Conservation (phyloP, 2,329 filamentous ascomycete species). For the Aureobasidium mangrovei region DNA sequence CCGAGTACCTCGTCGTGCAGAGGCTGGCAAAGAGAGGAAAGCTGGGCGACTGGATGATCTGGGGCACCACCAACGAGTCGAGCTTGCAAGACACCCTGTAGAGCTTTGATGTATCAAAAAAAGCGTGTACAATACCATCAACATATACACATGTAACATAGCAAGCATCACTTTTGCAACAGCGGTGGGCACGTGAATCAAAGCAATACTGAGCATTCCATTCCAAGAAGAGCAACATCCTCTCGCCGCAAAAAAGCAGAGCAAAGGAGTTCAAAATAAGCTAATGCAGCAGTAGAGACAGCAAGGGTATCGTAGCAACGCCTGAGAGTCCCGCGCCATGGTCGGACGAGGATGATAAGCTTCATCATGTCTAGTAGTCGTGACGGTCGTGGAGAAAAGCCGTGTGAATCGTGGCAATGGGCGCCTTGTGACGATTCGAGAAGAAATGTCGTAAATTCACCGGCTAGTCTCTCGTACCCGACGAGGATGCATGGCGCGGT, state of each 20-base stretch:
- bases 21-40: slow-evolving; percentile 34
- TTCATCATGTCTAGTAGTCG: slow-evolving; percentile 6
- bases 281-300: slow-evolving; percentile 9
- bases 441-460: slow-evolving; percentile 12
- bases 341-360: neutral
- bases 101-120: neutral
- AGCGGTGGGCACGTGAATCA: neutral
- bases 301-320: slow-evolving; percentile 7
- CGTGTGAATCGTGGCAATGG: slow-evolving; percentile 12
- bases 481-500: slow-evolving; percentile 23
- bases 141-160: neutral
- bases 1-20: slow-evolving; percentile 45
- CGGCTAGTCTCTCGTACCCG: slow-evolving; percentile 17
- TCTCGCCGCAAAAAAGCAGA: neutral
- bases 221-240: neutral
- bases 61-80: slow-evolving; percentile 40
- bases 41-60: slow-evolving; percentile 40
- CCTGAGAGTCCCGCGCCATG: slow-evolving; percentile 1
- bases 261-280: slow-evolving; percentile 2
- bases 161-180: neutral
- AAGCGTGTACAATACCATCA: neutral
- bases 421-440: slow-evolving; percentile 11
- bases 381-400: slow-evolving; percentile 17
- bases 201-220: slow-evolving; percentile 13
- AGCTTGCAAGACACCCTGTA: slow-evolving; percentile 23